These are phyloP conservation scores for Aspergillus thermomutatus DNA, from an alignment of 2,329 filamentous ascomycete genomes.

Conservation along the genomic window DNA sequence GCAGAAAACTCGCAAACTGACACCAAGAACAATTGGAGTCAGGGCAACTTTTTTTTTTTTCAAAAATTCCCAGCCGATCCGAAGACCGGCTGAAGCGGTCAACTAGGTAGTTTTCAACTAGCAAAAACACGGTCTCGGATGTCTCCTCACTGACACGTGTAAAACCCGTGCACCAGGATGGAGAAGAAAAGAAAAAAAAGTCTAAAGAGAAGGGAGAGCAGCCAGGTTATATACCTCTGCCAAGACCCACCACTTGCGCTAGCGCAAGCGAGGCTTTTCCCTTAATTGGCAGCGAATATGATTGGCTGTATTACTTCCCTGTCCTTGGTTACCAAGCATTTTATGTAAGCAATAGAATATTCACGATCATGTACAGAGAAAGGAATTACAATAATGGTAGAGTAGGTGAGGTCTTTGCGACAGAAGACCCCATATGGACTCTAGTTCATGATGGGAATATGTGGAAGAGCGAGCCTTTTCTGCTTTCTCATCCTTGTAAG, in stretches of 20 bases:
- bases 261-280: conserved; percentile 25
- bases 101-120: conserved; percentile 82
- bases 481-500: too few species aligned
- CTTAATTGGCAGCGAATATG: neutral
- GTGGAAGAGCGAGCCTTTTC: too few species aligned
- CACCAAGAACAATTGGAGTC: conserved; percentile 18
- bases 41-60: conserved; percentile 38
- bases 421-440: neutral
- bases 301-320: conserved; percentile 5
- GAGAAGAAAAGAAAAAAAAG: conserved; percentile 35
- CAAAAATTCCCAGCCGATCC: conserved; percentile 79
- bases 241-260: conserved; percentile 19
- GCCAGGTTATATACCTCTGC: conserved; percentile 21
- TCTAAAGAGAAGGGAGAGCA: conserved; percentile 12
- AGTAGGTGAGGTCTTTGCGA: neutral
- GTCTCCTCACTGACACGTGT: conserved; percentile 82
- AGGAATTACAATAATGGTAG: too few species aligned
- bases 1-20: conserved; percentile 9
- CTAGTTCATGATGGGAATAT: too few species aligned
- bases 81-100: conserved; percentile 71
- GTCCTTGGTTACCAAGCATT: neutral
- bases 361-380: neutral
- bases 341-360: neutral
- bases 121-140: conserved; percentile 85
- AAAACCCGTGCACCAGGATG: conserved; percentile 62